Evolutionary conservation across 352 stramenopile species (phyloP), one percentile per base, ranked within the genome.

Genomic region (Pythium dissotocum): DNA sequence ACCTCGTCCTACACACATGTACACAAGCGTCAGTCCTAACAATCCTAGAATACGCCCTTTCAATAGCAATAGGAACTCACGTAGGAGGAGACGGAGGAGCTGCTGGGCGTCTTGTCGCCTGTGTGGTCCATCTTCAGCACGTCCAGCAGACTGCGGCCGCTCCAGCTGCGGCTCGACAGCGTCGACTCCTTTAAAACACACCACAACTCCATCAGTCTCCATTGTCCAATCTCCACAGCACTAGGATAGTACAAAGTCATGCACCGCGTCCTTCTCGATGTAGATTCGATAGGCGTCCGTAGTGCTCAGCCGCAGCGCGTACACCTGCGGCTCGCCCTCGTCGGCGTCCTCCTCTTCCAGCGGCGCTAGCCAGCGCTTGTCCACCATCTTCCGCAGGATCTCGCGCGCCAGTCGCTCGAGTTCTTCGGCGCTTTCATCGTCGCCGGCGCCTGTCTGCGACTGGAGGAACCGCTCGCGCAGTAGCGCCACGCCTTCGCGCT

Each of bases 201-300:
- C 13, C 14, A 9, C 30, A 12, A 49, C 14, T 32, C 6, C n/a
- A 54, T 36, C 59, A 48, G 28, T 44, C 30, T 55, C 49, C 24
- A 55, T n/a, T 13, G 5, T 55, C 28, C 49, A 40, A 38, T 7
- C 21, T 40, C 24, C 48, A 16, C 6, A 28, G 48, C 24, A 2
- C 28, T 30, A 30, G 28, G 28, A 30, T 30, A 36, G 13, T 10
- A 7, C 26, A 7, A 7, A 8, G 36, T 5, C 16, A 30, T 55
- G n/a, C 62, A 76, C 85, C 72, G 56, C 73, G 67, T 94, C 83
- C 65, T 94, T 94, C 65, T 92, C 82, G 44, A 94, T 90, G 78
- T 94, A 94, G 63, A 94, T 90, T 51, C 71, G 67, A 63, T 94
- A 94, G 38, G 85, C 85, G 54, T 94, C 83, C 21, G 82, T 79